These are phyloP conservation scores for Durusdinium trenchii DNA, from an alignment of 73 alveolate species.

Conservation along the genomic window DNA sequence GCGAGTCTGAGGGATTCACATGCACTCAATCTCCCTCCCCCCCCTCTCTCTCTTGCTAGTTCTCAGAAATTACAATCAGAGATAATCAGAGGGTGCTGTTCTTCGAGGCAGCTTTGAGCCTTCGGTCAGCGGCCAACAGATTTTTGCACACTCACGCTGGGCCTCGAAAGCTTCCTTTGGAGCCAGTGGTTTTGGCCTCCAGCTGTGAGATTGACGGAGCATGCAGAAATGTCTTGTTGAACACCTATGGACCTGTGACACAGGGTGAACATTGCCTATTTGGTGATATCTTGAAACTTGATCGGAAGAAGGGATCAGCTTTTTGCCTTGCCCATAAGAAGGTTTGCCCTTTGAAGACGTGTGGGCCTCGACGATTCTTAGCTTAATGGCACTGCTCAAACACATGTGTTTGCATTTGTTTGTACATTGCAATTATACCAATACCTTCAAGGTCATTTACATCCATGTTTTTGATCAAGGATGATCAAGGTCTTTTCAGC, in stretches of 20 bases:
- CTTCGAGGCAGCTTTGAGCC: constrained; percentile 33
- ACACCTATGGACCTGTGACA: not conserved
- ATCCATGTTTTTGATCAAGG: not conserved
- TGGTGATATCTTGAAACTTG: not conserved
- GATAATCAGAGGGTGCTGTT: not conserved
- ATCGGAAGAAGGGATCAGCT: not conserved
- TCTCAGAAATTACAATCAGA: not conserved
- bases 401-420: not conserved
- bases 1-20: not conserved
- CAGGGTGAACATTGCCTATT: not conserved
- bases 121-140: not conserved
- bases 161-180: not conserved
- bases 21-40: too few relatives aligned
- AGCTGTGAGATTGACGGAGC: not conserved
- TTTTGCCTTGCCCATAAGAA: constrained; percentile 4
- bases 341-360: not conserved
- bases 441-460: too few relatives aligned
- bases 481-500: not conserved
- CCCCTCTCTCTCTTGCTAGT: not conserved
- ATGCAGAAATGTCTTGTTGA: not conserved
- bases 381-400: not conserved
- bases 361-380: not conserved
- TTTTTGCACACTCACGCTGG: not conserved
- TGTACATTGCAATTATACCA: too few relatives aligned
- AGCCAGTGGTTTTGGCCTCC: not conserved